Conservation (phyloP, 2,329 filamentous ascomycete species). For the Penicillium sp. region DNA sequence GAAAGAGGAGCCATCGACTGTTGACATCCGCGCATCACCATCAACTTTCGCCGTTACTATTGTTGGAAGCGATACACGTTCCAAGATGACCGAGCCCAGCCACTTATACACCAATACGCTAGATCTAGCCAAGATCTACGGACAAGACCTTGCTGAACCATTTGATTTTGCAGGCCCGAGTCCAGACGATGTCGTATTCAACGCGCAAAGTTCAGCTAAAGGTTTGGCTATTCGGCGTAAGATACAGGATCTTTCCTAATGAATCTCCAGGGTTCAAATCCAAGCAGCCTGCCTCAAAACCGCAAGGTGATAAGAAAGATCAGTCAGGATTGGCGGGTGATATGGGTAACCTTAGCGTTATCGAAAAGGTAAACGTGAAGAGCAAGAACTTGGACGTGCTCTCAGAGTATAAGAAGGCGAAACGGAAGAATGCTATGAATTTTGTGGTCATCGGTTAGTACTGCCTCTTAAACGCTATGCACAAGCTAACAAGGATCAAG, state of each 20-base stretch:
- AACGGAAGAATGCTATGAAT: conserved; percentile 79
- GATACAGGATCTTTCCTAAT: conserved; percentile 45
- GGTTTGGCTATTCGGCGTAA: conserved; percentile 64
- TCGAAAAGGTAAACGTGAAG: conserved; percentile 59
- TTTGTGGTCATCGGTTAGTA: conserved; percentile 87
- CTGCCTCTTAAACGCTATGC: background rate
- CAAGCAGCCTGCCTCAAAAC: conserved; percentile 47
- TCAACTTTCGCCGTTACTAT: conserved; percentile 58
- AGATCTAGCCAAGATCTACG: conserved; percentile 45
- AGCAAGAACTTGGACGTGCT: conserved; percentile 85
- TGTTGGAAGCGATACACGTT: conserved; percentile 36
- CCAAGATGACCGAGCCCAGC: conserved; percentile 38
- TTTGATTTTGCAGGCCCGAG: conserved; percentile 80
- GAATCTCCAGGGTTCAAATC: conserved; percentile 50
- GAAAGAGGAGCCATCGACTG: conserved; percentile 19
- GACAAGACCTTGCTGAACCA: conserved; percentile 47
- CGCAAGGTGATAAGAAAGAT: conserved; percentile 47
- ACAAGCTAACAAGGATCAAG: conserved; percentile 50
- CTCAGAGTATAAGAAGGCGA: conserved; percentile 75
- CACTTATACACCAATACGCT: conserved; percentile 37
- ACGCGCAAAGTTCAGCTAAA: conserved; percentile 77
- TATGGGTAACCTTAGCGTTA: conserved; percentile 54
- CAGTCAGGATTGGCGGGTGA: conserved; percentile 53
- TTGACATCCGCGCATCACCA: conserved; percentile 50
- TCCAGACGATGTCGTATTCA: conserved; percentile 86